Percentiles rank a stretch among this genome's conserved stretches.
Conservation (phyloP, 1,139 yeast genomes). For the Pichia sp. region DNA sequence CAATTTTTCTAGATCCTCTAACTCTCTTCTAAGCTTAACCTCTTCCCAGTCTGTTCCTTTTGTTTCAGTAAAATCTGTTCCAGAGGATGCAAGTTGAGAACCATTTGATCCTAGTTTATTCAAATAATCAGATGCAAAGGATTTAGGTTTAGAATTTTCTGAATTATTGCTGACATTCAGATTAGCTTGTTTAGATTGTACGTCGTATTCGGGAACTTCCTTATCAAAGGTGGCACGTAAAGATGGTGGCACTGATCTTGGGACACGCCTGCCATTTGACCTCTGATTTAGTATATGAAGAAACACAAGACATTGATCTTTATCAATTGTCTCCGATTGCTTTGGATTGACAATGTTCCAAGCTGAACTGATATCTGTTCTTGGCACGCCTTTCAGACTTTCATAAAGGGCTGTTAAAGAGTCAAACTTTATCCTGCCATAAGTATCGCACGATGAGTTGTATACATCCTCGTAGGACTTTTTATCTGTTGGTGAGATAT, state of each 20-base stretch:
- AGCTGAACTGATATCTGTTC: constrained; percentile 81
- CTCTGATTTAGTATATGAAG: constrained; percentile 88
- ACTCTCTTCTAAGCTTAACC: constrained; percentile 72
- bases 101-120: constrained; percentile 36
- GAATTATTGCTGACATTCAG: constrained; percentile 22
- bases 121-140: constrained; percentile 43
- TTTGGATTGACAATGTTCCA: constrained; percentile 95
- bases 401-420: constrained; percentile 62
- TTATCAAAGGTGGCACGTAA: constrained; percentile 87
- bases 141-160: constrained; percentile 30
- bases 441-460: constrained; percentile 64
- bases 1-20: constrained; percentile 62
- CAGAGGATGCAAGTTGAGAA: constrained; percentile 18
- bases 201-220: constrained; percentile 71
- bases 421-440: constrained; percentile 77
- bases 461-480: constrained; percentile 73
- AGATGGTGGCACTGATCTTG: constrained; percentile 91
- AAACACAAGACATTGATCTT: constrained; percentile 84
- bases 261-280: constrained; percentile 79
- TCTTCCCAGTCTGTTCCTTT: constrained; percentile 88
- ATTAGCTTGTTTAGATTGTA: constrained; percentile 45
- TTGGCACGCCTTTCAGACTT: constrained; percentile 66
- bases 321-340: constrained; percentile 78
- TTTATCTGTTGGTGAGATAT: constrained; percentile 83
- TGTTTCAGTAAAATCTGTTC: constrained; percentile 35